Conservation (phyloP, 495 filamentous ascomycete species). For the Cryomyces minteri region DNA sequence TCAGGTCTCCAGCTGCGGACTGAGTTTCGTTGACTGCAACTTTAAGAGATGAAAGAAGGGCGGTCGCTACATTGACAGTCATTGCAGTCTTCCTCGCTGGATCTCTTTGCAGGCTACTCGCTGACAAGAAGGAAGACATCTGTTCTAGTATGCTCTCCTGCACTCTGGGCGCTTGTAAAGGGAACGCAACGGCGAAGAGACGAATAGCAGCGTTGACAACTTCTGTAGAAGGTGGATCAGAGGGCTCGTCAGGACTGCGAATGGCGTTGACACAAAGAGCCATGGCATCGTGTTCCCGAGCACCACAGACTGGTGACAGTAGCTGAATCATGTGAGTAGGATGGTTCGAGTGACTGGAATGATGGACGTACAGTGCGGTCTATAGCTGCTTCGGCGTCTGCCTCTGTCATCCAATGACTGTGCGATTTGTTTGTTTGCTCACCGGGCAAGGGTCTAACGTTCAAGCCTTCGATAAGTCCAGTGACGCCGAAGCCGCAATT, state of each 20-base stretch:
- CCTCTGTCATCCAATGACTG: slow-evolving; percentile 39
- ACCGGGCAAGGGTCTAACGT: slow-evolving; percentile 48
- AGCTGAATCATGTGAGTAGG: slow-evolving; percentile 27
- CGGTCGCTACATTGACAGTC: slow-evolving; percentile 73
- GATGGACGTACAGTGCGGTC: slow-evolving; percentile 36
- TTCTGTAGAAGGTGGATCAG: slow-evolving; percentile 78
- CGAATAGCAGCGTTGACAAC: slow-evolving; percentile 87
- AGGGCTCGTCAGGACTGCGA: slow-evolving; percentile 25
- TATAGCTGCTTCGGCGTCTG: slow-evolving; percentile 48
- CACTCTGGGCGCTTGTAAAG: slow-evolving; percentile 71
- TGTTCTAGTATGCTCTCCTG: slow-evolving; percentile 94
- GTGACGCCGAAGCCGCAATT: slow-evolving; percentile 90
- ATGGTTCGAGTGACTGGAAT: neutral
- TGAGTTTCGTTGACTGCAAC: slow-evolving; percentile 65
- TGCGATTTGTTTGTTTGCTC: slow-evolving; percentile 40
- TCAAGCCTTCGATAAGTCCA: slow-evolving; percentile 62
- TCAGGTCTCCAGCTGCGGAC: slow-evolving; percentile 55
- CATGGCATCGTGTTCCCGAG: slow-evolving; percentile 79
- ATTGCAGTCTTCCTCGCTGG: slow-evolving; percentile 78
- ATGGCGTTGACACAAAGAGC: slow-evolving; percentile 45
- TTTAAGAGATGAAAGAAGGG: slow-evolving; percentile 61
- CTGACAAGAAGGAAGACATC: slow-evolving; percentile 67
- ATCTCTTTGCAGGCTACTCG: slow-evolving; percentile 63
- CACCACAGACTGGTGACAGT: slow-evolving; percentile 58
- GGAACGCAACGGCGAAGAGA: slow-evolving; percentile 77